Percentiles rank a stretch among this genome's conserved stretches.
Evolutionary conservation across 371 early-diverging fungal genomes (phyloP).

Genomic region (Mucor lusitanicus): DNA sequence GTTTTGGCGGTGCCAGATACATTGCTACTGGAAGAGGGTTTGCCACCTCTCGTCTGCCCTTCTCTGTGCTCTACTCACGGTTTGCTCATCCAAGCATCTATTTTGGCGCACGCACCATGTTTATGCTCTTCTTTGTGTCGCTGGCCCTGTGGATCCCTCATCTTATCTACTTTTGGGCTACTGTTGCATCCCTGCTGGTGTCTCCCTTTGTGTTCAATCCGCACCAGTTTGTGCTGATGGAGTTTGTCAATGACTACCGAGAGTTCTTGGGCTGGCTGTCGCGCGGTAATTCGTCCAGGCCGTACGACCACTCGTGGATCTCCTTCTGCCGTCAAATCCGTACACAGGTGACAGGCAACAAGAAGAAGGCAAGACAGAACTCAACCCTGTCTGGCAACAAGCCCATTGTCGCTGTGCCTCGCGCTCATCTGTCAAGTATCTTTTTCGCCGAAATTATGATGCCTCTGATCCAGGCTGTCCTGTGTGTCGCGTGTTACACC

Average conservation of each 20-base stretch:
- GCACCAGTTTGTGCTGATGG: constrained; percentile 75
- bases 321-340: constrained; percentile 75
- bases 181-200: constrained; percentile 68
- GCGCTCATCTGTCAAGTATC: constrained; percentile 69
- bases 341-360: constrained; percentile 70
- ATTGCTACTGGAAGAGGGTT: constrained; percentile 91
- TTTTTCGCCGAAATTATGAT: constrained; percentile 75
- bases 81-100: constrained; percentile 85
- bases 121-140: constrained; percentile 79
- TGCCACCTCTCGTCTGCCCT: constrained; percentile 83
- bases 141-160: constrained; percentile 74
- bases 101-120: constrained; percentile 74
- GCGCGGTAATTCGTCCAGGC: constrained; percentile 65
- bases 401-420: constrained; percentile 61
- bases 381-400: constrained; percentile 54
- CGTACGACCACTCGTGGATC: constrained; percentile 80
- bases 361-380: constrained; percentile 38
- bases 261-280: constrained; percentile 81
- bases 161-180: constrained; percentile 85
- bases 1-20: constrained; percentile 86
- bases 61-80: constrained; percentile 75
- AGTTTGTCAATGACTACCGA: constrained; percentile 80
- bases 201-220: constrained; percentile 88
- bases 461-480: constrained; percentile 69
- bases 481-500: constrained; percentile 64